These are phyloP conservation scores for Rhododendron henanense DNA, from an alignment of 148 eudicot genomes.

Conservation along the genomic window DNA sequence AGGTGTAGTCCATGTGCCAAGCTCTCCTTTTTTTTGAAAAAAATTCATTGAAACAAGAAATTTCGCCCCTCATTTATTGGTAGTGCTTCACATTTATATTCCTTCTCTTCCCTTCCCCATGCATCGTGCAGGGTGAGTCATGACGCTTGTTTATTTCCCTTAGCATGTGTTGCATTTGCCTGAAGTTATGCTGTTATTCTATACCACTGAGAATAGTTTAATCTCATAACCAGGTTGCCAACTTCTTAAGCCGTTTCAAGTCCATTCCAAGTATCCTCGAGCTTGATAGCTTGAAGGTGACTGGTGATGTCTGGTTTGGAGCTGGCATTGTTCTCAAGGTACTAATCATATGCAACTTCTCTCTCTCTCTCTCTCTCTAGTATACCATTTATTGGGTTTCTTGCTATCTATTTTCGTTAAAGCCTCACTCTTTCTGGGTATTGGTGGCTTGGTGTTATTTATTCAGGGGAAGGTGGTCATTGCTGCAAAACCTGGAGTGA, in stretches of 20 bases:
- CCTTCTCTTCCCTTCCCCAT: not conserved
- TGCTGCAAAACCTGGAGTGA: conserved; percentile 65
- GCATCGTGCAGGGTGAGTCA: not conserved
- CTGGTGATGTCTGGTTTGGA: conserved; percentile 96
- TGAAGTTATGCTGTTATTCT: not conserved
- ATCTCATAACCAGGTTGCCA: conserved; percentile 51
- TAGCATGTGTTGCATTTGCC: not conserved
- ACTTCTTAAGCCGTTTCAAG: conserved; percentile 90
- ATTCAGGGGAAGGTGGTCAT: conserved; percentile 73
- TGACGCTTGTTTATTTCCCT: conserved; percentile 52
- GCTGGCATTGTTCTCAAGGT: conserved; percentile 78
- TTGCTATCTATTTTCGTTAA: not conserved
- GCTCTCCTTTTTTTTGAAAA: not conserved
- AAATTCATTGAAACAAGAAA: not conserved
- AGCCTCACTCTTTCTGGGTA: not conserved
- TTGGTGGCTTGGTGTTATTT: not conserved
- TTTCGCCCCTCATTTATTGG: not conserved
- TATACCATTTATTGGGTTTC: not conserved
- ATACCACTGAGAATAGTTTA: not conserved
- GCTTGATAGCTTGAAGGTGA: conserved; percentile 87
- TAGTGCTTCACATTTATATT: not conserved
- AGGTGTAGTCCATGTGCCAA: not conserved
- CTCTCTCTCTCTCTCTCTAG: not conserved
- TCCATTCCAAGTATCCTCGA: conserved; percentile 88
- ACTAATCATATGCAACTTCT: not conserved